These are phyloP conservation scores for Scytalidium lignicola DNA, from an alignment of 2,329 filamentous ascomycete species.

Conservation along the genomic window DNA sequence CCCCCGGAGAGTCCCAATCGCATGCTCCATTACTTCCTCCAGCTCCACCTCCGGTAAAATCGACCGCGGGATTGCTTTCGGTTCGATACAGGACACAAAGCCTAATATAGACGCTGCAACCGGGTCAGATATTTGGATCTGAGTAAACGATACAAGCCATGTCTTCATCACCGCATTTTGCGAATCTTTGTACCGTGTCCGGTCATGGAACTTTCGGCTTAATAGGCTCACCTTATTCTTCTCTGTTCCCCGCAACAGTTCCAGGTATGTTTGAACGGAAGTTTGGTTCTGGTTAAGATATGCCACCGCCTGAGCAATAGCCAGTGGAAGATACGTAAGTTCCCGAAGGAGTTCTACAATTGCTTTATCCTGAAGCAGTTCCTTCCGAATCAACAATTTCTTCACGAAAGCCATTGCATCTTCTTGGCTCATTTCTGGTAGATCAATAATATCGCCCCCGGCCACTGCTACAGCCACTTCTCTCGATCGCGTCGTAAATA, in stretches of 20 bases:
- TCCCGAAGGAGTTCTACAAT: slow-evolving; percentile 5
- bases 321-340: neutral
- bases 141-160: slow-evolving; percentile 7
- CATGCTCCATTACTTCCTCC: slow-evolving; percentile 6
- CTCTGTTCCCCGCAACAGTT: slow-evolving; percentile 5
- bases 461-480: slow-evolving; percentile 7
- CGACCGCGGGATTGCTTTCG: slow-evolving; percentile 7
- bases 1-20: slow-evolving; percentile 6
- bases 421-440: slow-evolving; percentile 6
- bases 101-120: slow-evolving; percentile 4
- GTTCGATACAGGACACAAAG: slow-evolving; percentile 7
- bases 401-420: slow-evolving; percentile 6
- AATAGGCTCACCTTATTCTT: slow-evolving; percentile 2
- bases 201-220: slow-evolving; percentile 3
- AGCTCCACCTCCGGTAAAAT: slow-evolving; percentile 4
- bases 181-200: slow-evolving; percentile 5
- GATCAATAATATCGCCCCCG: slow-evolving; percentile 4
- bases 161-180: slow-evolving; percentile 8
- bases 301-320: slow-evolving; percentile 3
- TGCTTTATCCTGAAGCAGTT: slow-evolving; percentile 4
- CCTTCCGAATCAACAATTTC: slow-evolving; percentile 5
- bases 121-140: slow-evolving; percentile 4
- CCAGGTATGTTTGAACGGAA: slow-evolving; percentile 5
- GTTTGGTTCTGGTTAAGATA: slow-evolving; percentile 8
- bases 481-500: slow-evolving; percentile 7